Percentiles rank a stretch among this genome's conserved stretches.
Evolutionary conservation across 768 basidiomycete species (phyloP).

Genomic region (Suillus subalutaceus): DNA sequence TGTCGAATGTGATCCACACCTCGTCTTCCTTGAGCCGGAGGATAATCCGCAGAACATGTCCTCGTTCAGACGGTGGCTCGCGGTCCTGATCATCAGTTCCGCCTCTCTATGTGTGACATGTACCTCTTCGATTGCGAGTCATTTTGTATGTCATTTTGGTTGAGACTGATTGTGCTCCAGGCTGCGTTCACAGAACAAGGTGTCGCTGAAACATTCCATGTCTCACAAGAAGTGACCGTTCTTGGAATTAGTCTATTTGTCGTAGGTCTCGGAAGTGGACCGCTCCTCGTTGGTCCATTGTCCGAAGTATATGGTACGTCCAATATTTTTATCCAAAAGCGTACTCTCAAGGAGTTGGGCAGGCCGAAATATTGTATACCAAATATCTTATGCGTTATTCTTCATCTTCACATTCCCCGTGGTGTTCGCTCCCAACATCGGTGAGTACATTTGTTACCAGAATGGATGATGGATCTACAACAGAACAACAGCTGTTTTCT

Average conservation of each 20-base stretch:
- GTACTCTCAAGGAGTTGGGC: slow-evolving; percentile 19
- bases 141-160: background rate
- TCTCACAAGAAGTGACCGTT: slow-evolving; percentile 54
- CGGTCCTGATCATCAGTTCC: slow-evolving; percentile 48
- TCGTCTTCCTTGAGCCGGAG: slow-evolving; percentile 41
- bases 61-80: slow-evolving; percentile 48
- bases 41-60: slow-evolving; percentile 49
- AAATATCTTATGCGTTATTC: slow-evolving; percentile 59
- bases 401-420: slow-evolving; percentile 70
- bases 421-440: slow-evolving; percentile 70
- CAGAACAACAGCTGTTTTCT: slow-evolving; percentile 48
- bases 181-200: slow-evolving; percentile 66
- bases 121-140: slow-evolving; percentile 58
- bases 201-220: slow-evolving; percentile 53
- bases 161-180: slow-evolving; percentile 30
- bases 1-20: slow-evolving; percentile 16
- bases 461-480: background rate
- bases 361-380: slow-evolving; percentile 68
- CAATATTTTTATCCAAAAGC: background rate
- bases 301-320: slow-evolving; percentile 40
- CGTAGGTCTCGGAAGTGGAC: slow-evolving; percentile 37
- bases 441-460: slow-evolving; percentile 30
- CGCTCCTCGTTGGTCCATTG: slow-evolving; percentile 42
- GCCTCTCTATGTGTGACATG: slow-evolving; percentile 55
- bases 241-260: slow-evolving; percentile 52